These are phyloP conservation scores for Xylaria venustula DNA, from an alignment of 495 filamentous ascomycete genomes.

Conservation along the genomic window DNA sequence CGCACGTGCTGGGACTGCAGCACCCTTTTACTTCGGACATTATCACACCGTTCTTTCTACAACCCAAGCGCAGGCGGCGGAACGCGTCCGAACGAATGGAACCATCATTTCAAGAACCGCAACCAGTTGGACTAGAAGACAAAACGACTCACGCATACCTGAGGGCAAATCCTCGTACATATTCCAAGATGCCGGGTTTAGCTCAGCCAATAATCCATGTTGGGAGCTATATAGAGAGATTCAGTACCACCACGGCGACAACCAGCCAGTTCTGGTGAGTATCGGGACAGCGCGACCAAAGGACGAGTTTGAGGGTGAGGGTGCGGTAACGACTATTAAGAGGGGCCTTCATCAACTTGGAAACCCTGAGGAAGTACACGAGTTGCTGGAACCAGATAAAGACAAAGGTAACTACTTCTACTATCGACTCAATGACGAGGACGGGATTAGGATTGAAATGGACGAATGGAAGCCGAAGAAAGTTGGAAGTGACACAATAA, in stretches of 20 bases:
- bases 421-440: slow-evolving; percentile 8
- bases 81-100: not conserved
- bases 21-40: not conserved
- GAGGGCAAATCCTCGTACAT: not conserved
- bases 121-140: not conserved
- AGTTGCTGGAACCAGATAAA: not conserved
- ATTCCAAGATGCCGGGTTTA: not conserved
- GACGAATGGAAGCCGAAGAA: slow-evolving; percentile 12
- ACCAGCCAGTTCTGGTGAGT: slow-evolving; percentile 21
- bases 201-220: slow-evolving; percentile 31
- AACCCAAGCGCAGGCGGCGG: not conserved
- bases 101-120: not conserved
- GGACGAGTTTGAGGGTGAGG: not conserved
- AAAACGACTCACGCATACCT: not conserved
- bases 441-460: slow-evolving; percentile 3
- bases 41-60: not conserved
- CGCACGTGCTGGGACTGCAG: not conserved
- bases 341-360: slow-evolving; percentile 1
- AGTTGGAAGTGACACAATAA: not conserved
- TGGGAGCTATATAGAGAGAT: slow-evolving; percentile 25
- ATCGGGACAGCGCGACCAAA: slow-evolving; percentile 26
- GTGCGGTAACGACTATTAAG: not conserved
- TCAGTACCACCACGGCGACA: slow-evolving; percentile 16
- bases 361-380: slow-evolving; percentile 11
- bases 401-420: not conserved